Conservation (phyloP, 2,329 filamentous ascomycete species). For the Allantophomopsis cytisporea region DNA sequence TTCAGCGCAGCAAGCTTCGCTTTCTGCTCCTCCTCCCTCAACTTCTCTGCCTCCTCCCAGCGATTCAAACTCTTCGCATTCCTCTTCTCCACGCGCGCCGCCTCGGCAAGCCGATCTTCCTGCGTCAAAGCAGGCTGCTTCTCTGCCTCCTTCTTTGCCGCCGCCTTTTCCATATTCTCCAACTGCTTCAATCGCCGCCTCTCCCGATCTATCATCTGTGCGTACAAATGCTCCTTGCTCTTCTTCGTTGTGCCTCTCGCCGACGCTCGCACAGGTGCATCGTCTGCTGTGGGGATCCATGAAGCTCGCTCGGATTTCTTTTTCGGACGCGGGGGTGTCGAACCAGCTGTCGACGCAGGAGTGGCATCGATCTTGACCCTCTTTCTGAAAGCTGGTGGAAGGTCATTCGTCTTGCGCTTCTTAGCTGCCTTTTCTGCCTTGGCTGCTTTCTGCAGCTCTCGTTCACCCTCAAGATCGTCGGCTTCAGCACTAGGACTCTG, state of each 20-base stretch:
- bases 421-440: constrained; percentile 54
- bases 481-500: constrained; percentile 44
- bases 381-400: constrained; percentile 58
- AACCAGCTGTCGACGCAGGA: constrained; percentile 14
- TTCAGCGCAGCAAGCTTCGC: constrained; percentile 79
- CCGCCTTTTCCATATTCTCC: constrained; percentile 45
- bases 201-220: constrained; percentile 63
- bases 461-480: constrained; percentile 69
- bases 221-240: constrained; percentile 42
- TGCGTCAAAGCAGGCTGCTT: constrained; percentile 77
- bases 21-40: constrained; percentile 70
- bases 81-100: constrained; percentile 67
- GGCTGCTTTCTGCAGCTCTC: constrained; percentile 67
- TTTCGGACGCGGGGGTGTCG: constrained; percentile 30
- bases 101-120: constrained; percentile 70
- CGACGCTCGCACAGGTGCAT: constrained; percentile 48
- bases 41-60: constrained; percentile 89
- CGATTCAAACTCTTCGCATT: constrained; percentile 85
- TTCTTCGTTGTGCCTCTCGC: constrained; percentile 47
- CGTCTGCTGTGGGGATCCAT: constrained; percentile 51
- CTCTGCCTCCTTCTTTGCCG: constrained; percentile 53
- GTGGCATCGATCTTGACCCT: constrained; percentile 59
- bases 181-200: constrained; percentile 58
- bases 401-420: constrained; percentile 72
- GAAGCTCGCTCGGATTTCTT: constrained; percentile 61